Base-by-base conservation (phyloP, 345 rosid species). In the Stellera chamaejasme region DNA sequence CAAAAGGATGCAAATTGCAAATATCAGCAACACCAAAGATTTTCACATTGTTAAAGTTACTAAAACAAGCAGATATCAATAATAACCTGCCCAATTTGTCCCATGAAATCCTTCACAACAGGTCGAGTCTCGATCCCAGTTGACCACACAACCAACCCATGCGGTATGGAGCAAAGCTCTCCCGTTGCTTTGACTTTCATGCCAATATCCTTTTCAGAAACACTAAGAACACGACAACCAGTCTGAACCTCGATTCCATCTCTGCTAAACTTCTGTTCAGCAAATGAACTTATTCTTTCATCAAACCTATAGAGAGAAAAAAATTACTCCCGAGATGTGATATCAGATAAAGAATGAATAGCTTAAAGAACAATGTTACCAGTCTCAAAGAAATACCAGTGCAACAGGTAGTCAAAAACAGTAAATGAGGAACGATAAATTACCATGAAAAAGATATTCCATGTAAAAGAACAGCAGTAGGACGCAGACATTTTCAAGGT, bases 131-230 rank as follows among this genome's bases (percentile, higher is more conserved):
- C 82, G 59, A 89, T 66, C 27, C 99, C 97, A 50, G 99, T 80
- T 45, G 99, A 94, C 99, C 97, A 90, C 54, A 94, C 64, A 66
- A 94, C 77, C 77, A 94, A 65, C 41, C 99, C 99, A 72, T 87
- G 88, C 25, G 96, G 90, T 58, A 90, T 10, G 27, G 82, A 68
- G 43, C 68, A 59, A 16, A 74, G 61, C 52, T 87, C 84, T 55
- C 87, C 95, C 2, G 62, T 75, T 23, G 95, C 67, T 73, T 87
- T 87, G 45, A 76, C 25, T 56, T 90, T 87, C 85, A 80, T 70
- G 39, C 82, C 64, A 39, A 90, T 78, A 41, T 74, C 94, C 78
- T 85, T 83, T 45, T 82, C 82, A 23, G 96, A 76, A 50, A 94
- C 87, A 53, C 74, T 61, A 54, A 85, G 52, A 47, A 90, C 99